These are phyloP conservation scores for Iris pallida DNA, from an alignment of 116 monocot species.

Conservation along the genomic window DNA sequence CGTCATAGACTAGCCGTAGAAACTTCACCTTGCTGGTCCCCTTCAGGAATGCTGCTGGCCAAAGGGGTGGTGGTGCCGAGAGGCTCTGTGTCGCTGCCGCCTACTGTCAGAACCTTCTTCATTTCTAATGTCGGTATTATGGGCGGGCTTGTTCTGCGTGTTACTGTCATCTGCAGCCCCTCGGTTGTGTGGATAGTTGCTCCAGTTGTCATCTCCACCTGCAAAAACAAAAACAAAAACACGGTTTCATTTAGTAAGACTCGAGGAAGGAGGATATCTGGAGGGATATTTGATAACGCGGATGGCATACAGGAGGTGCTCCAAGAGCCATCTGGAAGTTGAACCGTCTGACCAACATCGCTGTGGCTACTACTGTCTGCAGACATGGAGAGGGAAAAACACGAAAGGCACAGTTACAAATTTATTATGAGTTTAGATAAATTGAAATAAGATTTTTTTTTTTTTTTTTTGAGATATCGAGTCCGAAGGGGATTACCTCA, in stretches of 20 bases:
- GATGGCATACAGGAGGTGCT: slow-evolving; percentile 68
- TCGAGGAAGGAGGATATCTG: background rate
- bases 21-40: slow-evolving; percentile 31
- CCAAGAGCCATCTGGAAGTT: slow-evolving; percentile 75
- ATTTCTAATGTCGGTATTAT: slow-evolving; percentile 48
- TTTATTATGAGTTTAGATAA: too few relatives aligned
- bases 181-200: slow-evolving; percentile 94
- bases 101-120: slow-evolving; percentile 18
- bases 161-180: slow-evolving; percentile 81
- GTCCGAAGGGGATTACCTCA: slow-evolving; percentile 46
- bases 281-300: background rate
- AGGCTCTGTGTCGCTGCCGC: slow-evolving; percentile 9
- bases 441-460: too few relatives aligned
- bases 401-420: too few relatives aligned
- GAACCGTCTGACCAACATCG: slow-evolving; percentile 85
- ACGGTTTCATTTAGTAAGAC: too few relatives aligned
- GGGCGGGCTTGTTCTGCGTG: slow-evolving; percentile 44
- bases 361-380: slow-evolving; percentile 71
- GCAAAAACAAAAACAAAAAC: slow-evolving; percentile 1
- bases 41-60: slow-evolving; percentile 9
- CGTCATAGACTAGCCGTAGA: slow-evolving; percentile 19
- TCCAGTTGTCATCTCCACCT: slow-evolving; percentile 98
- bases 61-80: background rate
- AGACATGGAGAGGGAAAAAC: background rate
- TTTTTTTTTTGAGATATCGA: too few relatives aligned